Conservation (phyloP, 495 filamentous ascomycete species). For the Neurospora sp. region DNA sequence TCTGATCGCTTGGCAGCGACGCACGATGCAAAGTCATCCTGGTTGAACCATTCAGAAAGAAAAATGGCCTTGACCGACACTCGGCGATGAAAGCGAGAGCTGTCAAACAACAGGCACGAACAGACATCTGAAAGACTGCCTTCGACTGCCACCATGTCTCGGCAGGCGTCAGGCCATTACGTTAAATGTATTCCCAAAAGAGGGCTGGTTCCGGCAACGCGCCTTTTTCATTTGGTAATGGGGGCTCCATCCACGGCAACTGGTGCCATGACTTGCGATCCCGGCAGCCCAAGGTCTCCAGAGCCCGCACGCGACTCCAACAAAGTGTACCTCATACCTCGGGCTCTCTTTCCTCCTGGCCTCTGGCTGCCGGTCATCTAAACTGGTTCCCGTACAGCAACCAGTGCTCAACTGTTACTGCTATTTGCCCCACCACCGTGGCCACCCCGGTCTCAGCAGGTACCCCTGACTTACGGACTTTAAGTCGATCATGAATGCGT, state of each 20-base stretch:
- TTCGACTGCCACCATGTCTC: constrained; percentile 16
- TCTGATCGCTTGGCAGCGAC: background rate
- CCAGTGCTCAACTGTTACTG: constrained; percentile 5
- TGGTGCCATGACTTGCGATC: background rate
- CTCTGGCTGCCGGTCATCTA: background rate
- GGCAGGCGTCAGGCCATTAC: constrained; percentile 37
- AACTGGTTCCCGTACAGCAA: background rate
- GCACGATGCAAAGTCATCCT: background rate
- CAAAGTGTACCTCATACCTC: background rate
- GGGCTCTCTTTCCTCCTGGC: background rate
- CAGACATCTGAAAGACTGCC: constrained; percentile 1
- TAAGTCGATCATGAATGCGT: background rate
- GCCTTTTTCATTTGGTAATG: constrained; percentile 44
- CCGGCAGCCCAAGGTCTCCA: constrained; percentile 8
- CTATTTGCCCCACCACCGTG: background rate
- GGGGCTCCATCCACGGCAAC: constrained; percentile 11
- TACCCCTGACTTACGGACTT: constrained; percentile 9
- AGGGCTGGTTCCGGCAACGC: constrained; percentile 20
- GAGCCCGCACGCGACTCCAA: background rate
- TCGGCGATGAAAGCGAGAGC: background rate
- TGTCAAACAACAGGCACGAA: background rate
- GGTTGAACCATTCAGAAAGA: background rate
- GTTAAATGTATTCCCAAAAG: constrained; percentile 37
- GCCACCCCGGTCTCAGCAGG: constrained; percentile 4
- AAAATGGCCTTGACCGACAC: background rate